phyloP scores from a whole-genome alignment of 768 basidiomycete species.

The Tremella yokohamensis region DNA sequence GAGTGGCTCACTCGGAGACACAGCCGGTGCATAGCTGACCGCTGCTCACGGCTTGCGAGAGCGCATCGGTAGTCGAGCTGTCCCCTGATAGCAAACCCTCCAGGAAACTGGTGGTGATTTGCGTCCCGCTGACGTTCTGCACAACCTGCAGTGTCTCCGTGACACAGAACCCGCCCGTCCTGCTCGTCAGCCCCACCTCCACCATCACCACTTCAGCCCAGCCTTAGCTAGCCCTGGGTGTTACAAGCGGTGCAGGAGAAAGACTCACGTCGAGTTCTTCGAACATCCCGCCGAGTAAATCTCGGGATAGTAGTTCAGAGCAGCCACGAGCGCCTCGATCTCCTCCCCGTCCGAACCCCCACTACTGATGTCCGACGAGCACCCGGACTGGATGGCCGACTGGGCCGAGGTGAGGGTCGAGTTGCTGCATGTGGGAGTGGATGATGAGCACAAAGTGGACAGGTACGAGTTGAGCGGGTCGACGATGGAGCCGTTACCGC shows the following conservation, averaged over 20 bases:
- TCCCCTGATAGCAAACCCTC: slow-evolving; percentile 33
- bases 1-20: slow-evolving; percentile 36
- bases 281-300: slow-evolving; percentile 45
- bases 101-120: slow-evolving; percentile 36
- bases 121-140: slow-evolving; percentile 40
- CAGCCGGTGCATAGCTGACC: slow-evolving; percentile 50
- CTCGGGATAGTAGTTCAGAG: slow-evolving; percentile 37
- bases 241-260: background rate
- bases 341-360: slow-evolving; percentile 31
- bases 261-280: slow-evolving; percentile 42
- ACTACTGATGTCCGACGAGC: slow-evolving; percentile 33
- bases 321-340: slow-evolving; percentile 28
- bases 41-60: slow-evolving; percentile 22
- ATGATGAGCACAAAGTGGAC: slow-evolving; percentile 33
- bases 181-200: slow-evolving; percentile 10
- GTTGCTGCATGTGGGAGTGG: slow-evolving; percentile 38
- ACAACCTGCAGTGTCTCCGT: slow-evolving; percentile 38
- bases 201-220: background rate
- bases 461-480: slow-evolving; percentile 43
- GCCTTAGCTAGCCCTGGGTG: background rate
- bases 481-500: slow-evolving; percentile 35
- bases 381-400: slow-evolving; percentile 28
- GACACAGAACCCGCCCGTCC: slow-evolving; percentile 48
- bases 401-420: slow-evolving; percentile 34
- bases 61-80: slow-evolving; percentile 10